Base-by-base conservation (phyloP, 1,139 yeast genomes). In the Arxiozyma telluris region DNA sequence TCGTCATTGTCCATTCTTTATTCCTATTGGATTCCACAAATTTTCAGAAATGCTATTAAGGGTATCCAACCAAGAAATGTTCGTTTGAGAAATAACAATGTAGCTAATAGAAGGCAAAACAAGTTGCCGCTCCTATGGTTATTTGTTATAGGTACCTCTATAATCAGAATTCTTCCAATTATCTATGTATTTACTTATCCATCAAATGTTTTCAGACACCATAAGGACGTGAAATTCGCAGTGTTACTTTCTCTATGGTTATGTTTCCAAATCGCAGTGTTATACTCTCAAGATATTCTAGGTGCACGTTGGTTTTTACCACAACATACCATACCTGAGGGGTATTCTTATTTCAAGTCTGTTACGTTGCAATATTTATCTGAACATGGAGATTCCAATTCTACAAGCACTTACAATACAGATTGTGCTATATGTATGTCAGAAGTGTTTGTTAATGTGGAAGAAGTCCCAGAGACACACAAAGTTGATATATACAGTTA, bases 341-440 rank as follows among this genome's bases (percentile, higher is more conserved):
- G 93, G 1, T 90, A 88, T 64, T 85, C 89, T 61, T 91, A 90
- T 64, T 63, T 62, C 57, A 65, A 59, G 53, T 54, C 61, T 11
- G 58, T 64, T 43, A 52, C 64, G 9, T 54, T 57, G 3, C 58
- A 62, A 41, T 63, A 67, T 38, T 55, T 66, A n/a, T 47, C 64
- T 53, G 67, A 64, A 47, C 69, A 67, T 50, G 70, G 67, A n/a
- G 57, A 64, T 22, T 48, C 63, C 2, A 51, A 58, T 17, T 56
- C 61, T 18, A 41, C 23, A 18, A 51, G 50, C n/a, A 48, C 44
- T 3, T 59, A 65, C 47, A 57, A 64, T 12, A 61, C 74, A 54
- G 94, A 86, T 59, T 91, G 98, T 74, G 88, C 96, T 12, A 89
- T 91, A 57, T 91, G 97, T 72, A 90, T 90, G 96, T 80, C 78